Base-by-base conservation (phyloP, 106 monocot genomes). In the Platanthera zijinensis region DNA sequence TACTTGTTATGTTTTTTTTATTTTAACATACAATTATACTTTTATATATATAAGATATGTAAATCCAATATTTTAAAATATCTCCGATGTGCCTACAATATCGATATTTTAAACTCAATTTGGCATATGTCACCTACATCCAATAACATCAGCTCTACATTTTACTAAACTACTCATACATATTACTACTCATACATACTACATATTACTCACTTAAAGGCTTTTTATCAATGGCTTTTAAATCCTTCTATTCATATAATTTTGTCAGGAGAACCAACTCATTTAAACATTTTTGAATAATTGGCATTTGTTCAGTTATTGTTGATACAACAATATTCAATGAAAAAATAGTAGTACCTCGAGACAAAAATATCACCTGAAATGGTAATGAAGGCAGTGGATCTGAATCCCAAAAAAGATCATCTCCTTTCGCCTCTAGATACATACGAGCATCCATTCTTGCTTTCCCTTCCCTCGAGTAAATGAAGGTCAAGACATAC, bases 401-500 rank as follows among this genome's bases (percentile, higher is more conserved):
- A 46, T 93, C 85, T 53, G 85, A 75, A 63, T 93, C 93, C 92
- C 92, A 95, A 54, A 81, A 89, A 79, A 95, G 88, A 81, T 95
- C 95, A 12, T 92, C 88, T 22, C 73, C 83, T 78, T 86, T 93
- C 10, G 80, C 84, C 50, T 84, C 82, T 79, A 96, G 78, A 78
- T 96, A 96, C 83, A 93, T 91, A 25, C 79, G 83, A 81, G 93
- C 93, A 91, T 96, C 96, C 52, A 96, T 80, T 21, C 86, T 86
- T 57, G 96, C 89, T 81, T 91, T 91, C 69, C 81, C 96, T 87
- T 96, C 96, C 47, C 92, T 82, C 13, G 93, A 83, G 75, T 96
- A 96, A 75, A 96, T 84, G 71, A 96, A 96, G 64, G 80, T 93
- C 54, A 96, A 84, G n/a, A 96, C 84, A 83, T 96, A 93, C 76